Base-by-base conservation (phyloP, 768 basidiomycete genomes). In the Asterophora lycoperdoides region DNA sequence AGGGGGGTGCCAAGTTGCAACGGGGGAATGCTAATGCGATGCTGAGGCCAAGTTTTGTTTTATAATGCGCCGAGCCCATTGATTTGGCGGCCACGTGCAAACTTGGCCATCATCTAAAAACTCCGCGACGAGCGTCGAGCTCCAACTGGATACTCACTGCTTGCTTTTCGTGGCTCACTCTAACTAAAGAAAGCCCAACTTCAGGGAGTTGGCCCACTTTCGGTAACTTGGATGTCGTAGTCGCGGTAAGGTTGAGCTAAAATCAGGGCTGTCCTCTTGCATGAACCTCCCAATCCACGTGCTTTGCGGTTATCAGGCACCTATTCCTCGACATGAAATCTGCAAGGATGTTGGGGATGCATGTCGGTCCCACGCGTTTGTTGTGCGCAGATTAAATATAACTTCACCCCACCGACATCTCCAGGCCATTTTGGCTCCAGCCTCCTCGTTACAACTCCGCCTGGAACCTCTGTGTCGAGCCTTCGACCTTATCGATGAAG, bases 51-150 rank as follows among this genome's bases (percentile, higher is more conserved):
- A 3, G 36, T 20, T 48, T 46, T 54, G 51, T 56, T 56, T 58
- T 59, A 60, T 62, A 60, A 56, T 49, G 49, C 52, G 54, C 55
- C 54, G 44, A 53, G 60, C 52, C 55, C 35, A 8, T 33, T 38
- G 41, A 34, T 50, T 46, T 43, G 20, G 42, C 51, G 35, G 32
- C 34, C 58, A 60, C 58, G 58, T 60, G 58, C 44, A 15, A 18
- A 29, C 17, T 23, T 28, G 13, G 35, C 45, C 42, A n/a, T n/a
- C n/a, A n/a, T n/a, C n/a, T n/a, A 49, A 48, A 29, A 8, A 36
- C 33, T 32, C 30, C 30, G 30, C 30, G 30, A 13, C 3, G 13
- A 32, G 8, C 13, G 3, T 8, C 13, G 29, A 10, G 13, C 36
- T n/a, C 10, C 19, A 17, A 44, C 30, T 17, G 41, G 11, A 7